Evolutionary conservation across 139 green algal genomes (phyloP), one percentile per base, ranked within the genome.

Genomic region (Chlamydomonas eustigma): DNA sequence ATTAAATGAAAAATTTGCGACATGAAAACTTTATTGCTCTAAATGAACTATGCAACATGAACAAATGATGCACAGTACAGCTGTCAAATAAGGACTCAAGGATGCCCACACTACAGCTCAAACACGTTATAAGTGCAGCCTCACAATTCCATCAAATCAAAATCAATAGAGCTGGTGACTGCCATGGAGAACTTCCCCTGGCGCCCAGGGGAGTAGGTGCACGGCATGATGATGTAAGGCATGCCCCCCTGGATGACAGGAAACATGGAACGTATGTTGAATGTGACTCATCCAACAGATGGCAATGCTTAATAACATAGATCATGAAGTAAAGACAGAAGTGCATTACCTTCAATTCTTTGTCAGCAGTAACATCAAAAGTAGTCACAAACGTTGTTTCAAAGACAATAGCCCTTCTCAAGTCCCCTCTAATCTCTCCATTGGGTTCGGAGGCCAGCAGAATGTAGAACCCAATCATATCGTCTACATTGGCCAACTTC

Each of bases 381-480:
- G 75, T 71, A 22, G 81, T 78, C 5, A 85, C 71, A 52, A 89
- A 87, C 0, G 76, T 79, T 4, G 74, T 77, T 75, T 87, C 81
- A 0, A 73, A 75, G 22, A 87, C 36, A 1, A 89, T 50, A 4
- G 76, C 74, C 2, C 63, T 72, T 18, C 68, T 73, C 34, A 77
- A 24, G 58, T 82, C 35, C 22, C 77, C 84, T 73, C 75, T 75
- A 32, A 85, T 85, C 6, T 79, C 77, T 0, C 85, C 77, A 22
- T 71, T 76, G 36, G 73, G 33, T 35, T 85, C 76, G 3, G 74
- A 71, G 22, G 76, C 71, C 39, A 67, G 25, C 50, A 90, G 74
- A 3, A 90, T 68, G 80, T 90, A 90, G 32, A 90, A 79, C 8
- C 85, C 85, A 25, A 90, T 78, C 85, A 90, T 90, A 67, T 81